Base-by-base conservation (phyloP, 2,329 filamentous ascomycete genomes). In the Didymella arachidicola region DNA sequence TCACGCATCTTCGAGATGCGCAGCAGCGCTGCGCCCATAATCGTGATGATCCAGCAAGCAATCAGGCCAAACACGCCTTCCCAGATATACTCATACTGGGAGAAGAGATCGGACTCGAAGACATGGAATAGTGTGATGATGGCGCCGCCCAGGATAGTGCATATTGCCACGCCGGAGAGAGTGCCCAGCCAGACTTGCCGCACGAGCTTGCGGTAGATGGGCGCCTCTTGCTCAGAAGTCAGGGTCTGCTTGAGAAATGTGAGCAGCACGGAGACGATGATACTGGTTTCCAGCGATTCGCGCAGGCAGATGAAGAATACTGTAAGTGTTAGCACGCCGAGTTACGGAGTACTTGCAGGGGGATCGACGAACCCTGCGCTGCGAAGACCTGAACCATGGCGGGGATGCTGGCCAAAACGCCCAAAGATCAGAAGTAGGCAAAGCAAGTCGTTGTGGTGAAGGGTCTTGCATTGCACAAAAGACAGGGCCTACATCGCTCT, bases 221-320 rank as follows among this genome's bases (percentile, higher is more conserved):
- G 71, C 7, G 76, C 77, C 78, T 92, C 87, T 60, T 82, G 77
- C 50, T 86, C 81, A 8, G 87, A 85, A 1, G 86, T 86, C 42
- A 95, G 83, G 3, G 89, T 90, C 74, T 94, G 89, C 75, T 93
- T 94, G 58, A 95, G 80, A 74, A 93, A 95, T 25, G 91, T 87
- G 36, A 96, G 84, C 41, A 96, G 81, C 22, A 95, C 89, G 0
- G 92, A 93, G 61, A 95, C 87, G 67, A 96, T 90, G 71, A 96
- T 92, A 69, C 85, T 88, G 1, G 89, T 90, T 80, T 96, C 92
- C 44, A 96, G 81, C 29, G 86, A 86, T 80, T 96, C 92, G 72
- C 92, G 87, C 75, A 96, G 94, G 78, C 91, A 87, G 74, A 96
- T 90, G 79, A 96, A 93, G 81, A 96, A 96, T 51, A 96, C 86